Conservation (phyloP, 768 basidiomycete species). For the Suillus placidus region DNA sequence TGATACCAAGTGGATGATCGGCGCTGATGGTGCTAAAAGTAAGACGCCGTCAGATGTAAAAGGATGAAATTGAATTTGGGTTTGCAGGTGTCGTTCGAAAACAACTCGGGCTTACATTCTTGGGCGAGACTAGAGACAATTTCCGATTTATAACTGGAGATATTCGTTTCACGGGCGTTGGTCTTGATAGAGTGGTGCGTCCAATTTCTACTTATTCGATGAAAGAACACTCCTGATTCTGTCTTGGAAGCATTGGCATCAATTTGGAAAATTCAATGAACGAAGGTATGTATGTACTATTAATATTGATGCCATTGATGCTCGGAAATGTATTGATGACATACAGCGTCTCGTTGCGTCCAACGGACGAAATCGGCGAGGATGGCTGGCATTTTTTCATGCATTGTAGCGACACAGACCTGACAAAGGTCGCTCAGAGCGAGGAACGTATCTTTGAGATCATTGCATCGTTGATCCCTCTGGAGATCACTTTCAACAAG, state of each 20-base stretch:
- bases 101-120: conserved; percentile 16
- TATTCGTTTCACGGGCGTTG: conserved; percentile 40
- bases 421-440: conserved; percentile 21
- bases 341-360: conserved; percentile 17
- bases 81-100: conserved; percentile 12
- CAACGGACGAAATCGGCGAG: conserved; percentile 22
- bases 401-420: conserved; percentile 10
- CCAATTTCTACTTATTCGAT: neutral
- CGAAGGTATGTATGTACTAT: neutral
- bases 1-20: conserved; percentile 15
- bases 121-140: conserved; percentile 35
- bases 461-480: conserved; percentile 23
- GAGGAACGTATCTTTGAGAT: conserved; percentile 30
- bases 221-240: neutral
- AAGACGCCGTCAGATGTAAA: neutral
- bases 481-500: conserved; percentile 31
- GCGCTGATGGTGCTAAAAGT: conserved; percentile 24
- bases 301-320: neutral
- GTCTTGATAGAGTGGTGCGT: conserved; percentile 41
- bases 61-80: neutral
- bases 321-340: neutral
- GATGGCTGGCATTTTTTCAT: conserved; percentile 27
- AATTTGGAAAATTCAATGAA: conserved; percentile 40
- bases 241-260: conserved; percentile 25
- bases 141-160: conserved; percentile 32